These are phyloP conservation scores for Sporothrix pseudoabietina DNA, from an alignment of 2,329 filamentous ascomycete species.

Conservation along the genomic window DNA sequence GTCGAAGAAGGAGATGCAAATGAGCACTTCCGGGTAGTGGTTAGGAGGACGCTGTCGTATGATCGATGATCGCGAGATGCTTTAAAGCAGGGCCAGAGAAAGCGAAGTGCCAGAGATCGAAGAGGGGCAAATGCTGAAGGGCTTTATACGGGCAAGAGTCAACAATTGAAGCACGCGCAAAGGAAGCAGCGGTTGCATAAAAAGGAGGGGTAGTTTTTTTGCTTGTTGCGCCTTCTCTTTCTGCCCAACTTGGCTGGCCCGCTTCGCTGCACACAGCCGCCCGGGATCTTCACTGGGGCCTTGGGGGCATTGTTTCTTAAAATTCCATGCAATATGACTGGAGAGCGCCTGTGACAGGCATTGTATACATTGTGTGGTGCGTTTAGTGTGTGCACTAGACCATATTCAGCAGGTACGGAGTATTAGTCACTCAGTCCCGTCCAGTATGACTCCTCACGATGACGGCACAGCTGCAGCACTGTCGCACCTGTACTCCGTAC, in stretches of 20 bases:
- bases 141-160: conserved; percentile 8
- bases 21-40: background rate
- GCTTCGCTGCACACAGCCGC: background rate
- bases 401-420: background rate
- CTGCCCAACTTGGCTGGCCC: conserved; percentile 8
- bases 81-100: background rate
- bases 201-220: conserved; percentile 31
- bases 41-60: background rate
- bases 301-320: background rate
- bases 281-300: background rate
- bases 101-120: background rate
- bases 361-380: background rate
- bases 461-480: background rate
- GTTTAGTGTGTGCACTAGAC: background rate
- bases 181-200: conserved; percentile 5
- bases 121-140: conserved; percentile 17
- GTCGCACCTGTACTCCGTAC: background rate
- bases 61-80: background rate
- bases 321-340: conserved; percentile 18
- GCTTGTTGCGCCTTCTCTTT: background rate
- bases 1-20: background rate
- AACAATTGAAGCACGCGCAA: conserved; percentile 9
- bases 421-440: background rate
- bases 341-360: background rate
- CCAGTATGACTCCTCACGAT: background rate